Base-by-base conservation (phyloP, 805 yeast genomes). In the Sungouiozyma ichnusensis region DNA sequence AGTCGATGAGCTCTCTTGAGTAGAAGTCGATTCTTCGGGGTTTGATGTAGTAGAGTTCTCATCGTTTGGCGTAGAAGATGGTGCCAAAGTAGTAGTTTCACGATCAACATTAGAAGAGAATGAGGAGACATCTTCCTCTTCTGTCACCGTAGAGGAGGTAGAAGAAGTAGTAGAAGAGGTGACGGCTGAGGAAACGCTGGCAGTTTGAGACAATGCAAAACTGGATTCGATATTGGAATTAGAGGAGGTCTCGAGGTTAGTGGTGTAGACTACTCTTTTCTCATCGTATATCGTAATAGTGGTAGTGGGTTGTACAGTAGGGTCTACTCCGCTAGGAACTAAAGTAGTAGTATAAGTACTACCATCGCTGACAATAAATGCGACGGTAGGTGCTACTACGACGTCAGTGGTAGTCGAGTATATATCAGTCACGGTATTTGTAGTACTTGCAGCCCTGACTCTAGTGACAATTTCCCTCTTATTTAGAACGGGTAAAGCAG, bases 371-470 rank as follows among this genome's bases (percentile, higher is more conserved):
- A 68, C 57, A 24, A 66, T 50, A 35, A 59, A 57, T 46, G 66
- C 60, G 15, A 67, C 71, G 13, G 70, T 63, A 44, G 71, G 69
- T 13, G 71, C 71, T 34, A 66, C 56, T 20, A 55, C 58, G 9
- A 63, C 49, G 44, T 64, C 57, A 1, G 70, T 66, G 8, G 63
- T 54, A 4, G 72, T 67, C 19, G 73, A 60, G 49, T 66, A 67
- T 20, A 65, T 57, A 41, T 63, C 63, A 3, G 69, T 65, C 16
- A 62, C 62, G 3, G 77, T 73, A 32, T 57, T 50, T 4, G 74
- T 73, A 3, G 80, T 68, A 7, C 58, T 64, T 15, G 82, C 81
- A 16, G 81, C 75, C 52, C 74, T 78, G 33, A 62, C 60, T 54
- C 80, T 65, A 16, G 82, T 76, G 42, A 76, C 63, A 19, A 73